Base-by-base conservation (phyloP, 1,139 yeast species). In the Kodamaea anthophila region DNA sequence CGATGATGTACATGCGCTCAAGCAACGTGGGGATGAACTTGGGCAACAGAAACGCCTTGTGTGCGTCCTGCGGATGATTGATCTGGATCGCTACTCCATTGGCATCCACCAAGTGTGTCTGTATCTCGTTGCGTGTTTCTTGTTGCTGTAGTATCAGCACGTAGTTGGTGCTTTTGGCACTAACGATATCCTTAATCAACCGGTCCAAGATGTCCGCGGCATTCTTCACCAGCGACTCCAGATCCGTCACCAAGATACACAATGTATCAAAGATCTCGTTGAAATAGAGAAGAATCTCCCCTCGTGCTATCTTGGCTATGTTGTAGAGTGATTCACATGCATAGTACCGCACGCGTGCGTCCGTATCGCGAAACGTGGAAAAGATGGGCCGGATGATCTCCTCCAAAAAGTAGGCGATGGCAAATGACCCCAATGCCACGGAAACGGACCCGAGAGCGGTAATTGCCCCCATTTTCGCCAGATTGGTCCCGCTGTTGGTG, bases 321-420 rank as follows among this genome's bases (percentile, higher is more conserved):
- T 93, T 93, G 57, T 93, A 93, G 40, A 93, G 67, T 24, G 95
- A 83, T 51, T 93, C 99, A 59, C 98, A 91, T 0, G 98, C 97
- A 54, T 88, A 93, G 47, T 93, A 93, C 31, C 99, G 67, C 6
- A 93, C 98, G 41, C 95, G 73, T 8, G 96, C 94, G 50, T 93
- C 96, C 36, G 93, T 95, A 48, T 93, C 98, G 32, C 94, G 88
- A 53, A 93, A 93, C 37, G 97, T 91, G 0, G 96, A 93, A 45
- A 93, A 65, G 11, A 93, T 95, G 0, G 99, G 96, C 37, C 85
- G 93, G 37, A 91, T 76, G 38, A 93, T 88, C 34, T 80, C 85
- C 36, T 86, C 93, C 31, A 93, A 60, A 47, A 86, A 91, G 39
- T 60, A 67, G 2, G 73, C 73, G 39, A 67, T 67, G 3, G 70